Evolutionary conservation across 129 eudicot genomes (phyloP).

Genomic region (Flaveria ramosissima): DNA sequence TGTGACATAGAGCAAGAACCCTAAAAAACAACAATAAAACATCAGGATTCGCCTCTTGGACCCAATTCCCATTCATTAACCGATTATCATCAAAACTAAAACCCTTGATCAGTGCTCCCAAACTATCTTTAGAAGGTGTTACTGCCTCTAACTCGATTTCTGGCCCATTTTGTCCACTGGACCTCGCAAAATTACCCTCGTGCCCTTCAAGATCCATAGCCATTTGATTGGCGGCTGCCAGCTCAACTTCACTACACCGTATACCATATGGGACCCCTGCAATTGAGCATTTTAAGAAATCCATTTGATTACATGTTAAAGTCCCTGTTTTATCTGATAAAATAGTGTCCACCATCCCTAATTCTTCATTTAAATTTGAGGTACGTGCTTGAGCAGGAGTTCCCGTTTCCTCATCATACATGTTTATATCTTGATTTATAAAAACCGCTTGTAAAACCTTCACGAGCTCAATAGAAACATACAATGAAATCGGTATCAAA

Average conservation of each 20-base stretch:
- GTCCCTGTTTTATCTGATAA: constrained; percentile 99
- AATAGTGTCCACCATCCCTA: constrained; percentile 94
- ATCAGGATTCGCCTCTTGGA: constrained; percentile 65
- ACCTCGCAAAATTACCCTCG: constrained; percentile 28
- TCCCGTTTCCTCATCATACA: constrained; percentile 93
- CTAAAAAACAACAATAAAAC: constrained; percentile 67
- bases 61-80: constrained; percentile 85
- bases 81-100: constrained; percentile 86
- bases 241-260: constrained; percentile 85
- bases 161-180: constrained; percentile 37
- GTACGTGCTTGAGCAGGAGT: constrained; percentile 97
- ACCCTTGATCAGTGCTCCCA: constrained; percentile 56
- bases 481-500: constrained; percentile 89
- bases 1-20: constrained; percentile 88
- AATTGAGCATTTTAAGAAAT: constrained; percentile 90
- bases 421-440: constrained; percentile 77
- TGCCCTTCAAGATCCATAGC: constrained; percentile 80
- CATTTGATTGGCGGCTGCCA: constrained; percentile 96
- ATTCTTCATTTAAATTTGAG: constrained; percentile 92
- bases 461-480: constrained; percentile 94
- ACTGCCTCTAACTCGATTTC: constrained; percentile 74
- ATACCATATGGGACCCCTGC: constrained; percentile 81
- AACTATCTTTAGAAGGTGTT: constrained; percentile 43
- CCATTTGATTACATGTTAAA: constrained; percentile 96
- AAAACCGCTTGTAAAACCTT: constrained; percentile 93